Evolutionary conservation across 2,329 filamentous ascomycete species (phyloP).

Genomic region (Dactylellina parvicollis): DNA sequence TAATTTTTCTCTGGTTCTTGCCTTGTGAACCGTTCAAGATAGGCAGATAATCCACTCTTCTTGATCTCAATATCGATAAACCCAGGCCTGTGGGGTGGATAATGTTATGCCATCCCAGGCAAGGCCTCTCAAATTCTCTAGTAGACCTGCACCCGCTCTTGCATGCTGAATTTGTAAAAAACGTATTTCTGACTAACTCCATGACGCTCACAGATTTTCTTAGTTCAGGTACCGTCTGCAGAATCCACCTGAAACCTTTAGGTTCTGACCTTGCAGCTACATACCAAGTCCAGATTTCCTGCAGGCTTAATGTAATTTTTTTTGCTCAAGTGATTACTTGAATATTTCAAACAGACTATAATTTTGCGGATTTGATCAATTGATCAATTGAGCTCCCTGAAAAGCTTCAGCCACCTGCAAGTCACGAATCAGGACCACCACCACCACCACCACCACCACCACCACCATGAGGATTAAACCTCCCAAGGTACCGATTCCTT

Average conservation of each 20-base stretch:
- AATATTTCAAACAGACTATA: too few relatives aligned
- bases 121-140: background rate
- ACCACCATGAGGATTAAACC: too few relatives aligned
- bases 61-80: background rate
- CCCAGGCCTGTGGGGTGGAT: background rate
- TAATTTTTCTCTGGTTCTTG: background rate
- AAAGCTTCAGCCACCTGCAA: background rate
- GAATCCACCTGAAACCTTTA: background rate
- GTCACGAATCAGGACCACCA: background rate
- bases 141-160: background rate
- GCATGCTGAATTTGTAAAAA: background rate
- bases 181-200: background rate
- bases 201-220: background rate
- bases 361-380: too few relatives aligned
- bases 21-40: background rate
- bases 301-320: too few relatives aligned
- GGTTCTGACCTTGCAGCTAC: background rate
- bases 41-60: slow-evolving; percentile 4
- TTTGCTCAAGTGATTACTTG: too few relatives aligned
- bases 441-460: too few relatives aligned
- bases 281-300: background rate
- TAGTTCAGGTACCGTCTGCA: background rate
- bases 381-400: background rate
- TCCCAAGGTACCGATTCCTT: background rate
- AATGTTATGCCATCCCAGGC: slow-evolving; percentile 9